These are phyloP conservation scores for Melampsora abietis-canadensis DNA, from an alignment of 1,284 basidiomycete species.

Conservation along the genomic window DNA sequence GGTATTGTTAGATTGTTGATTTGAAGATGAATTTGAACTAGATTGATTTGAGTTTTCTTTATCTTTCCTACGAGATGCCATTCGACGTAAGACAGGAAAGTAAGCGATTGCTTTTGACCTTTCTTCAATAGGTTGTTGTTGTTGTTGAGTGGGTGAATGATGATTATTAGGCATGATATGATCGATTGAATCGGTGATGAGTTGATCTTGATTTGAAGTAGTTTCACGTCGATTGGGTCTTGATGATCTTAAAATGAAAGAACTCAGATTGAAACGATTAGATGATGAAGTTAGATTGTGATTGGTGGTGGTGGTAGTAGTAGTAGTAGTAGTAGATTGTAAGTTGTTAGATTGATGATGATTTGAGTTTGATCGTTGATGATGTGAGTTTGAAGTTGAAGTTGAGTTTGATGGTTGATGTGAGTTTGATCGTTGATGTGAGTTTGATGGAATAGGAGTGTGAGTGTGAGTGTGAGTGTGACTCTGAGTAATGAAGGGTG, in stretches of 20 bases:
- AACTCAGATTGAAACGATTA: background rate
- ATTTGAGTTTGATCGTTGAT: background rate
- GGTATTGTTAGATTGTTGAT: background rate
- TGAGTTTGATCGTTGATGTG: background rate
- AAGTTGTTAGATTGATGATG: background rate
- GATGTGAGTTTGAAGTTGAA: background rate
- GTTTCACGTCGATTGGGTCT: background rate
- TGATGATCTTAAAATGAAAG: background rate
- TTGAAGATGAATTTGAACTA: background rate
- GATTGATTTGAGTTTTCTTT: background rate
- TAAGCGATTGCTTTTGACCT: background rate
- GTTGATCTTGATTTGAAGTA: background rate
- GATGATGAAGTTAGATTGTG: background rate
- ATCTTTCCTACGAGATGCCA: background rate
- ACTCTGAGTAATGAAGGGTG: too few species aligned
- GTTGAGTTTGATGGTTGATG: background rate
- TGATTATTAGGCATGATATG: background rate
- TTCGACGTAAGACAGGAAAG: background rate
- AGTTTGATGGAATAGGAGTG: background rate
- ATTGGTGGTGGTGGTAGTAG: too few species aligned
- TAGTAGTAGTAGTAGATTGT: background rate
- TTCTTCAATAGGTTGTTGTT: conserved; percentile 7
- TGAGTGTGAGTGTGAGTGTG: too few species aligned
- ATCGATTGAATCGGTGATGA: background rate
- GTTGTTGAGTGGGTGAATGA: background rate